phyloP scores from a whole-genome alignment of 2,329 filamentous ascomycete species.

The Neopestalotiopsis rosae region DNA sequence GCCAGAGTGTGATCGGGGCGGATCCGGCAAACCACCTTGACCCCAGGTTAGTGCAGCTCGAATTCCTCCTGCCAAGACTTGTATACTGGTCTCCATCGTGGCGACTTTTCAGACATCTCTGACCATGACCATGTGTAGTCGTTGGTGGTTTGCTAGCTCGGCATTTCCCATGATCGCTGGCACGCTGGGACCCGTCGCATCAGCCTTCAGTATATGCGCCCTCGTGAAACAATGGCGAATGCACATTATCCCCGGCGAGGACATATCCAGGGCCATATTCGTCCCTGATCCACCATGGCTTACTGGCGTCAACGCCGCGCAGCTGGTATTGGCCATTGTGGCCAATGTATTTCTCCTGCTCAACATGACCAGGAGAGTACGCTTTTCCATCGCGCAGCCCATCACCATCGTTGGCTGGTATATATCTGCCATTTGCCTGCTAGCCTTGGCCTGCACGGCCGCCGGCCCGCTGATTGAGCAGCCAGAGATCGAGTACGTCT shows the following conservation, averaged over 20 bases:
- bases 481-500: constrained; percentile 58
- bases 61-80: neutral
- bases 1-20: constrained; percentile 38
- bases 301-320: constrained; percentile 76
- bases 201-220: constrained; percentile 85
- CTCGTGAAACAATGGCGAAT: constrained; percentile 82
- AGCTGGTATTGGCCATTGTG: constrained; percentile 75
- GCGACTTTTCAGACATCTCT: neutral
- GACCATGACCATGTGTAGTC: constrained; percentile 40
- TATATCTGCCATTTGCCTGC: constrained; percentile 67
- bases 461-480: constrained; percentile 57
- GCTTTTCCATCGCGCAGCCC: constrained; percentile 83
- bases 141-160: constrained; percentile 69
- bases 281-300: constrained; percentile 76
- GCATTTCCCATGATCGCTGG: constrained; percentile 81
- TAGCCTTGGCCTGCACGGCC: constrained; percentile 70
- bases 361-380: constrained; percentile 82
- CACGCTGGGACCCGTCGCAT: constrained; percentile 84
- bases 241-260: constrained; percentile 51
- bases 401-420: constrained; percentile 85
- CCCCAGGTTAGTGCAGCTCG: constrained; percentile 44
- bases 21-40: constrained; percentile 47
- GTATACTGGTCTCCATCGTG: neutral
- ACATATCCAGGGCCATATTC: constrained; percentile 54
- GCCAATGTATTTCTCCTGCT: constrained; percentile 84